These are phyloP conservation scores for Stemphylium beticola DNA, from an alignment of 2,329 filamentous ascomycete genomes.

Conservation along the genomic window DNA sequence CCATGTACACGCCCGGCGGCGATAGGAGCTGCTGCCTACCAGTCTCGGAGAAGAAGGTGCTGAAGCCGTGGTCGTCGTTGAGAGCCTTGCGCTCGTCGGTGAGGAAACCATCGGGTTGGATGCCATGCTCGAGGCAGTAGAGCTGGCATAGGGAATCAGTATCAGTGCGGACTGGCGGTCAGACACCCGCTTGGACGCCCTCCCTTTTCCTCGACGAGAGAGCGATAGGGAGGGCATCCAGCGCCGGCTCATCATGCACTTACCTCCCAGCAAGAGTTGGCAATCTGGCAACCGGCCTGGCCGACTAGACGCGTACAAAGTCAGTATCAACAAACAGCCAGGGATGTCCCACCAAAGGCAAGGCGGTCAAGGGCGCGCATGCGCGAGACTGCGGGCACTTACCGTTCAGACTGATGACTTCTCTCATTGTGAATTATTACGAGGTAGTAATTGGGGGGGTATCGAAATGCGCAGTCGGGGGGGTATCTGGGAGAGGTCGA, in stretches of 20 bases:
- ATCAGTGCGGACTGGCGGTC: slow-evolving; percentile 38
- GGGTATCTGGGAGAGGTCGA: slow-evolving; percentile 25
- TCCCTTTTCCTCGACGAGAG: slow-evolving; percentile 22
- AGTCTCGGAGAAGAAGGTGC: slow-evolving; percentile 99
- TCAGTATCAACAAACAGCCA: slow-evolving; percentile 57
- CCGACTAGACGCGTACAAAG: slow-evolving; percentile 74
- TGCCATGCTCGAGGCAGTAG: slow-evolving; percentile 99
- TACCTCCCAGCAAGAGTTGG: slow-evolving; percentile 99
- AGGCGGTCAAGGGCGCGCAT: slow-evolving; percentile 52
- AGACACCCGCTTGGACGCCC: slow-evolving; percentile 40
- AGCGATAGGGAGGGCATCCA: slow-evolving; percentile 12
- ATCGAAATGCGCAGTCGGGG: slow-evolving; percentile 39
- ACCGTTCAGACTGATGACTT: slow-evolving; percentile 99
- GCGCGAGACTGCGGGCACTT: slow-evolving; percentile 52
- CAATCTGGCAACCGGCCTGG: slow-evolving; percentile 99
- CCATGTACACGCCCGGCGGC: slow-evolving; percentile 16
- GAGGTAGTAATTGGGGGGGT: slow-evolving; percentile 39
- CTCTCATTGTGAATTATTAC: slow-evolving; percentile 77
- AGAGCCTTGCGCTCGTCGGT: slow-evolving; percentile 96
- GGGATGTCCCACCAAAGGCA: slow-evolving; percentile 40
- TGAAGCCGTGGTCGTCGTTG: slow-evolving; percentile 96
- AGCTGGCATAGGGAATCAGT: slow-evolving; percentile 66
- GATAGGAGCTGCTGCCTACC: slow-evolving; percentile 63
- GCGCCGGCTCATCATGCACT: slow-evolving; percentile 52
- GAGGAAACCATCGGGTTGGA: slow-evolving; percentile 98